Conservation (phyloP, 1,139 yeast species). For the Protomyces gravidus region DNA sequence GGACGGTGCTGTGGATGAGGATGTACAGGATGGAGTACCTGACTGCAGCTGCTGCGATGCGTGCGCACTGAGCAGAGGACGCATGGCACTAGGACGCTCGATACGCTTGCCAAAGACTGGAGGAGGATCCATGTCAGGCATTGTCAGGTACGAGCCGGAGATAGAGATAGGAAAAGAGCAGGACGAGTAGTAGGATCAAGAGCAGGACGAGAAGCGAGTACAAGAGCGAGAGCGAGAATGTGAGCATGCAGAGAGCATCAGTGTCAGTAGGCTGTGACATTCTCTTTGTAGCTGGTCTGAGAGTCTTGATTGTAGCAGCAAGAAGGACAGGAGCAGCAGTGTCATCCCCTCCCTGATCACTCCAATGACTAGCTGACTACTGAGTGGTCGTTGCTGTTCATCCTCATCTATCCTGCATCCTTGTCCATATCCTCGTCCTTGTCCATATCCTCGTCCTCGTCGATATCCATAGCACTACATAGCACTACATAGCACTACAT, state of each 20-base stretch:
- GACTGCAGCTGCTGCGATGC: background rate
- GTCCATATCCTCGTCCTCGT: too few relatives aligned
- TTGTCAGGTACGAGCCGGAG: background rate
- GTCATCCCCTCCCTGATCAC: background rate
- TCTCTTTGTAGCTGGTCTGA: too few relatives aligned
- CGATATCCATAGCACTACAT: too few relatives aligned
- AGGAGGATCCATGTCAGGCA: background rate
- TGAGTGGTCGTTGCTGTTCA: too few relatives aligned
- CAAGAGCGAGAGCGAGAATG: too few relatives aligned
- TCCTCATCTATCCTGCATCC: too few relatives aligned
- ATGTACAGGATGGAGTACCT: background rate
- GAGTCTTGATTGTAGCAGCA: background rate
- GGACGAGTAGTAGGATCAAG: background rate
- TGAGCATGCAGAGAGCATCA: background rate
- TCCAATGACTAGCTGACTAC: too few relatives aligned
- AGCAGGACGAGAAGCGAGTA: too few relatives aligned
- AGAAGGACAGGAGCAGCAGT: background rate
- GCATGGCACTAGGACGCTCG: background rate
- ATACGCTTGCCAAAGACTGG: background rate
- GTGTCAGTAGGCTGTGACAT: too few relatives aligned
- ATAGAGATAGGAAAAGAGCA: background rate
- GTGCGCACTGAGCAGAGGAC: background rate
- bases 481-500: too few relatives aligned
- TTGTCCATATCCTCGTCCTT: too few relatives aligned
- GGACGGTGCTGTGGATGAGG: background rate